Base-by-base conservation (phyloP, 2,329 filamentous ascomycete species). In the Colletotrichum cereale region DNA sequence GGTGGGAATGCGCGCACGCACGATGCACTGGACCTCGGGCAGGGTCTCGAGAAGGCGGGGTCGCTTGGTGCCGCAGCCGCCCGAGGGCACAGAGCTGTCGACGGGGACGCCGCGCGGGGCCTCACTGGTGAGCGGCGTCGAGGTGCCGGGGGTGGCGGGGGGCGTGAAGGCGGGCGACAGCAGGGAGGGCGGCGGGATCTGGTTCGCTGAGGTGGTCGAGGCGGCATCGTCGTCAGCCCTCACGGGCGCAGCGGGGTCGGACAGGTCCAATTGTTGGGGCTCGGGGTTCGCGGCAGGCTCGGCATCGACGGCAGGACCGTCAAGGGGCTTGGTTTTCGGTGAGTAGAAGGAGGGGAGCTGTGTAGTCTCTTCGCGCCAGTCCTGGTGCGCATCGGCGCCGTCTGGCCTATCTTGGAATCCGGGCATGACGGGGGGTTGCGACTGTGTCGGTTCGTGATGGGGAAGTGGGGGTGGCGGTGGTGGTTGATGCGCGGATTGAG, bases 1-100 rank as follows among this genome's bases (percentile, higher is more conserved):
- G 0, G 96, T 98, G 0, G 96, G 96, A 76, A 99, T 99, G 66
- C 96, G 92, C 24, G 96, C 96, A 75, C 96, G 92, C 60, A 98
- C 96, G 74, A 97, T 91, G 84, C 96, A 99, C 80, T 94, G 91
- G n/a, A 99, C 96, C 31, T 93, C 84, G 10, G 96, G 96, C 1
- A 98, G 86, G 18, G 86, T 89, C 75, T 92, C 86, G 8, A 98
- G 88, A 29, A 97, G 86, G 71, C 89, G 91, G 0, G 94, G 94
- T 40, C 88, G 86, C 79, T 91, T 91, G 62, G 85, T 83, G 36
- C 89, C 89, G 75, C 89, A 91, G 60, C 89, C 89, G 61, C 89
- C 89, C 0, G 84, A 84, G 0, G 86, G 85, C 5, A 87, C 79
- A 21, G 86, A 87, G 75, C 87, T 90, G 78, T 91, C 89, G 50